Base-by-base conservation (phyloP, 331 rosid species). In the Telfairia occidentalis region DNA sequence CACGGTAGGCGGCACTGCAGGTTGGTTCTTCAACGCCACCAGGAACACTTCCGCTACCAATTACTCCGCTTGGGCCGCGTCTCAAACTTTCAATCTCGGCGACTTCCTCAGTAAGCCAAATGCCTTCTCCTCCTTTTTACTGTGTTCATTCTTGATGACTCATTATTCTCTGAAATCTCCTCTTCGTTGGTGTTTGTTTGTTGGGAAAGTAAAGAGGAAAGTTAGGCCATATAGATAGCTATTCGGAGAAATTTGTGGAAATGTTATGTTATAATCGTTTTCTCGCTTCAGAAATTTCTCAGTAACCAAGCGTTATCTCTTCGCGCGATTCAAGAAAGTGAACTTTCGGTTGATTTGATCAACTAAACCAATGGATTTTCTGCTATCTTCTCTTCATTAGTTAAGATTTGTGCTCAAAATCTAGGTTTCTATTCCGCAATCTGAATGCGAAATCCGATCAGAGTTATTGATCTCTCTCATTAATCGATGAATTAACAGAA, bases 1-100 rank as follows among this genome's bases (percentile, higher is more conserved):
- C 90, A 94, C 98, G 0, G 97, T 94, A 0, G 98, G 98, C 19
- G 92, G 80, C 61, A 6, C 73, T 50, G 70, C 80, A 57, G 98
- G 98, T 5, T 94, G 97, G 98, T 76, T 77, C 83, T 94, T 91
- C 88, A 85, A 91, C 83, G n/a, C 88, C 76, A 76, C 88, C 78
- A 80, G 87, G 79, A 87, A 84, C 82, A 61, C 86, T 3, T 18
- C 98, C 61, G 84, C 90, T 75, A 24, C 90, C 2, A 89, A 91
- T 77, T 94, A 91, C 89, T 77, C 95, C 64, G 26, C 83, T 37
- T 94, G 98, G 98, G 89, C 97, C 10, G 82, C 89, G 5, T 19
- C 58, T 11, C 88, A 85, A 65, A 83, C 85, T 60, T 91, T 94
- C 89, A 81, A 81, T 67, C 97, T 94, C 23, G 95, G 98, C 45